phyloP scores from a whole-genome alignment of 805 yeast genomes.

The Cyberlindnera xishuangbannaensis region DNA sequence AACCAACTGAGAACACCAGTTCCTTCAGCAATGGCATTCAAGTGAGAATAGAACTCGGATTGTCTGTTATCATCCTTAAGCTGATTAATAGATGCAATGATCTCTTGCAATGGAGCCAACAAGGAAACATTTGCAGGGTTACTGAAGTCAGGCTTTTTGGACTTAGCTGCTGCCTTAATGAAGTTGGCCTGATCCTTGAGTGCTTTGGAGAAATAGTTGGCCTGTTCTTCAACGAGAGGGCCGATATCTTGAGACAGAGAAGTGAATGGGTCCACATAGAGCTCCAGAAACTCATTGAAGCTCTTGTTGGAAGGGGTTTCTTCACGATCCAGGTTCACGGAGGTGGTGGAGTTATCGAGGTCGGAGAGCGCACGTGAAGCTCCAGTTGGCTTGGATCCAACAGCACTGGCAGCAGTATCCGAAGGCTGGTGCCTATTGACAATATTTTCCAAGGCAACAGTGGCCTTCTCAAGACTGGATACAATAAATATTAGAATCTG shows the following conservation, averaged over 20 bases:
- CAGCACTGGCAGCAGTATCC: constrained; percentile 1
- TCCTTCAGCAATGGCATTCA: constrained; percentile 85
- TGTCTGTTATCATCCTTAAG: constrained; percentile 72
- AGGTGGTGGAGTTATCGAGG: constrained; percentile 8
- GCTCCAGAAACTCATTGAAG: constrained; percentile 49
- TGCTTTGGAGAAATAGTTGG: constrained; percentile 42
- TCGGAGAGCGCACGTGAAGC: constrained; percentile 9
- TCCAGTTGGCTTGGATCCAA: constrained; percentile 1
- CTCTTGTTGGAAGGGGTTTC: constrained; percentile 37
- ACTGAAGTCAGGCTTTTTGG: constrained; percentile 59
- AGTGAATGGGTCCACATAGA: constrained; percentile 55
- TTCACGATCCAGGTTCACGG: constrained; percentile 10
- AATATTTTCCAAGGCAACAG: constrained; percentile 23
- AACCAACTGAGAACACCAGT: constrained; percentile 91
- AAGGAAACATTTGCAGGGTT: constrained; percentile 50
- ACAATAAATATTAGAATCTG: neutral
- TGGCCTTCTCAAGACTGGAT: constrained; percentile 24
- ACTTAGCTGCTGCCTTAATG: constrained; percentile 49
- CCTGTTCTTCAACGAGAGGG: constrained; percentile 51
- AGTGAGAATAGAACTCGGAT: constrained; percentile 58
- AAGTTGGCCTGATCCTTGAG: constrained; percentile 54
- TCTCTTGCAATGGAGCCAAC: constrained; percentile 63
- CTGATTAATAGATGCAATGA: constrained; percentile 50
- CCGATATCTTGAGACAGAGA: constrained; percentile 48
- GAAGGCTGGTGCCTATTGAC: constrained; percentile 17